Base-by-base conservation (phyloP, 495 filamentous ascomycete species). In the Cryomyces minteri region DNA sequence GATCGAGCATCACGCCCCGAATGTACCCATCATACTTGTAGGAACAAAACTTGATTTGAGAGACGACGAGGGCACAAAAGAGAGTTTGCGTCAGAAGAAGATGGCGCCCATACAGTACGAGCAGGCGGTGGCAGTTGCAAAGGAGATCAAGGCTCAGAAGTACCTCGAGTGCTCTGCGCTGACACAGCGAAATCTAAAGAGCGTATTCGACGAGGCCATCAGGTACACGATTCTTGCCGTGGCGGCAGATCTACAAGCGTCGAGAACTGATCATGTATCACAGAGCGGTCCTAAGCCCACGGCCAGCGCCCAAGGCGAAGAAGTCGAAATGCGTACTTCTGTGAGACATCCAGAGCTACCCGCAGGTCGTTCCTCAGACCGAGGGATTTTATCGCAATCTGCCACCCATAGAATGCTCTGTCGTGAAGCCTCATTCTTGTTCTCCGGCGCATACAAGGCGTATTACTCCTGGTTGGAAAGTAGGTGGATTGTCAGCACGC, bases 111-210 rank as follows among this genome's bases (percentile, higher is more conserved):
- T 96, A 47, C 76, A 78, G 32, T 96, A 93, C 63, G 84, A 88
- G 52, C 79, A 88, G 62, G 90, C 83, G 30, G 67, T 90, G 45
- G 67, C 76, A 43, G 77, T 84, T 39, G 84, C 84, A 30, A 92
- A 90, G 65, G 87, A 95, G 52, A 96, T 98, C 58, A 73, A 74
- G 51, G 90, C 92, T 37, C 76, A 81, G 59, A 94, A 95, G 63
- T 98, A 98, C 60, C 69, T 95, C 31, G 90, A 98, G 62, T 98
- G 90, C 67, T 98, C 90, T n/a, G 90, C 90, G 32, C 70, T 96
- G 48, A 98, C 90, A 31, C 90, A 96, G 66, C 72, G 85, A 46
- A 92, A 92, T 57, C 62, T 98, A 53, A 98, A 98, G 75, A 88
- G 84, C 45, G 92, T 98, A 41, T 98, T 98, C 58, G 90, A 98